A percentile compares a stretch with the other conserved stretches of the same genome.
phyloP scores from a whole-genome alignment of 2,329 filamentous ascomycete species.

The Aspergillus floridensis region DNA sequence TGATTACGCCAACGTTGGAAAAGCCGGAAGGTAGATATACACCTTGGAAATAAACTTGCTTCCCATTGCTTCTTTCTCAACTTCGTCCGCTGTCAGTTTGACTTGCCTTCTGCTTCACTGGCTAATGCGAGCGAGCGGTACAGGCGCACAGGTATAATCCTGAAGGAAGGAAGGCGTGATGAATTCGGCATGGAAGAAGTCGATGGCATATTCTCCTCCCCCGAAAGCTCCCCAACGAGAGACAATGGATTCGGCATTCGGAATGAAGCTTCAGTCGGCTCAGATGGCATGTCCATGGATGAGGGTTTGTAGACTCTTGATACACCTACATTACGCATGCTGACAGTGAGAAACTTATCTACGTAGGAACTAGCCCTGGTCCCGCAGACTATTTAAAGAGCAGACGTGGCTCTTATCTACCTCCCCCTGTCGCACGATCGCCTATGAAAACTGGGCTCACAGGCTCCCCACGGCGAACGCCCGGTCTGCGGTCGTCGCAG shows the following conservation, averaged over 20 bases:
- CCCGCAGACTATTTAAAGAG: conserved; percentile 43
- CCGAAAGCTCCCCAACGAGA: conserved; percentile 58
- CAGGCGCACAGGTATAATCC: conserved; percentile 84
- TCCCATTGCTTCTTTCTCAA: conserved; percentile 3
- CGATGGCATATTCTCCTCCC: conserved; percentile 85
- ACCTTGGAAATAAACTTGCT: background rate
- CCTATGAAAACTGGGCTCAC: conserved; percentile 46
- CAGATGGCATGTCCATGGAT: conserved; percentile 62
- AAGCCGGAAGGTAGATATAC: conserved; percentile 44
- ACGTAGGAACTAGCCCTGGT: conserved; percentile 41
- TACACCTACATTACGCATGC: conserved; percentile 20
- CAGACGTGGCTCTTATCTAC: conserved; percentile 36
- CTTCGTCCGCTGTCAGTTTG: background rate
- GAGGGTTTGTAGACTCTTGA: conserved; percentile 51
- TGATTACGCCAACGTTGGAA: conserved; percentile 50
- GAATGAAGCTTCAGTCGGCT: conserved; percentile 50
- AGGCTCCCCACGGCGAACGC: conserved; percentile 44
- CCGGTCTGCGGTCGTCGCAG: conserved; percentile 43
- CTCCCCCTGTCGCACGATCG: conserved; percentile 43
- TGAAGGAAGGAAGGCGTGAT: conserved; percentile 80
- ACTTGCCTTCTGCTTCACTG: background rate
- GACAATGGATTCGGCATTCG: conserved; percentile 30
- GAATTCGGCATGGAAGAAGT: conserved; percentile 89
- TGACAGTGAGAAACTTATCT: conserved; percentile 10
- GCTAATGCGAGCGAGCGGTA: conserved; percentile 18